Base-by-base conservation (phyloP, 345 rosid species). In the Eucalyptus erythrocorys region DNA sequence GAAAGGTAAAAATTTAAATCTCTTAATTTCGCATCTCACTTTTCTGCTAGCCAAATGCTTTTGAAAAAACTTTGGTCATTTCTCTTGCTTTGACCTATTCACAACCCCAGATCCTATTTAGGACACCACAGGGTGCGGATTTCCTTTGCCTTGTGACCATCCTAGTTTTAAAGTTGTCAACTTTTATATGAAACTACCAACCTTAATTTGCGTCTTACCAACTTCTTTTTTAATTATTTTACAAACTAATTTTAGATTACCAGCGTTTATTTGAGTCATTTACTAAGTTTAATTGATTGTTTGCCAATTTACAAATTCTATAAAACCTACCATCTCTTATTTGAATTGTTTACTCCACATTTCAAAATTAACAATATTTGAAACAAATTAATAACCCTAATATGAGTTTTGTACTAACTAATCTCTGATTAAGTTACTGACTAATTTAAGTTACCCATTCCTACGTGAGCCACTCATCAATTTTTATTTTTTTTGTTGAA, bases 21-120 rank as follows among this genome's bases (percentile, higher is more conserved):
- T 57, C 13, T 57, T 26, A 24, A 57, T 13, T 57, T 57, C 1
- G 7, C 22, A 50, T 21, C 53, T 50, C 53, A 50, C 8, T 50
- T 50, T 50, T 50, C 22, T 3, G 22, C 53, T 50, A 6, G 53
- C 53, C 16, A 50, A 50, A 50, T 50, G 22, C 53, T 50, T 50
- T 49, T 50, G 6, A 50, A 50, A 50, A 15, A 50, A 5, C 53
- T 50, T 50, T 1, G 22, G 53, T 17, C 53, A 2, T 50, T 16
- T 22, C 61, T 8, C 61, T 55, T 55, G 61, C 61, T 55, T 53
- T 55, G 61, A 10, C 27, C 61, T 24, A 55, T 55, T 55, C 61
- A 55, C 22, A 0, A 3, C 27, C 61, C 13, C 30, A 0, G 30
- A 57, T 24, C 13, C 1, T 9, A 24, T 2, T 9, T 10, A 57